phyloP scores from a whole-genome alignment of 805 yeast species.

The Kodamaea nitidulidarum region DNA sequence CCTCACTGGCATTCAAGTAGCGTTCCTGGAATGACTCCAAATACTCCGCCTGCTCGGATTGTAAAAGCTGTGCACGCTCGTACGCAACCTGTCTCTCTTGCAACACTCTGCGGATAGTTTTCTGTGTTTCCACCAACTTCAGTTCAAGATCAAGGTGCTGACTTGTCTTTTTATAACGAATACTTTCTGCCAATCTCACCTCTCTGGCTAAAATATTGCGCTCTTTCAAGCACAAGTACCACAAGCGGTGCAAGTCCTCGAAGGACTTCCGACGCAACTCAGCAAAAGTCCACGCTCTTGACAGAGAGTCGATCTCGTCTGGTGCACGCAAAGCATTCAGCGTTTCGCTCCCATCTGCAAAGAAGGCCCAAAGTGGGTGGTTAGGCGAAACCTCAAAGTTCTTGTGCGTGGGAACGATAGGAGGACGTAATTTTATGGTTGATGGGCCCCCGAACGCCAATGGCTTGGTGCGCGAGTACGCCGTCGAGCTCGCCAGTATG shows the following conservation, averaged over 20 bases:
- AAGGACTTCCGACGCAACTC: conserved; percentile 89
- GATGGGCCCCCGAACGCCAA: conserved; percentile 15
- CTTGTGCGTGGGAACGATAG: conserved; percentile 77
- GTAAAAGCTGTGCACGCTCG: conserved; percentile 51
- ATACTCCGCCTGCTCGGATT: conserved; percentile 42
- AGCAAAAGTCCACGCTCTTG: conserved; percentile 82
- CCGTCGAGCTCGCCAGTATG: conserved; percentile 7
- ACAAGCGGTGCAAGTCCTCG: conserved; percentile 84
- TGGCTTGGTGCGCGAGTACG: conserved; percentile 14
- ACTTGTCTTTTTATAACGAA: conserved; percentile 25
- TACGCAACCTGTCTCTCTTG: conserved; percentile 79
- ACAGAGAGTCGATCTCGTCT: conserved; percentile 47
- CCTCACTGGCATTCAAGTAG: conserved; percentile 51
- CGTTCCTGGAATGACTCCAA: conserved; percentile 53
- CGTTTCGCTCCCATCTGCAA: conserved; percentile 49
- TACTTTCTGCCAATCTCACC: conserved; percentile 47
- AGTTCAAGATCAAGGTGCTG: conserved; percentile 38
- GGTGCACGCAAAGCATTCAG: conserved; percentile 53
- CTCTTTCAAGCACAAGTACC: conserved; percentile 86
- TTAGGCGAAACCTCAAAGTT: conserved; percentile 71
- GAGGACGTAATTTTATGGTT: conserved; percentile 59
- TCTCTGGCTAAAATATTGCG: conserved; percentile 78
- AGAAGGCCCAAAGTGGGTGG: conserved; percentile 96
- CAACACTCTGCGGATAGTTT: conserved; percentile 76
- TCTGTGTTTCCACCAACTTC: conserved; percentile 34